Evolutionary conservation across 306 rosid species (phyloP).

Genomic region (Trifolium dubium): DNA sequence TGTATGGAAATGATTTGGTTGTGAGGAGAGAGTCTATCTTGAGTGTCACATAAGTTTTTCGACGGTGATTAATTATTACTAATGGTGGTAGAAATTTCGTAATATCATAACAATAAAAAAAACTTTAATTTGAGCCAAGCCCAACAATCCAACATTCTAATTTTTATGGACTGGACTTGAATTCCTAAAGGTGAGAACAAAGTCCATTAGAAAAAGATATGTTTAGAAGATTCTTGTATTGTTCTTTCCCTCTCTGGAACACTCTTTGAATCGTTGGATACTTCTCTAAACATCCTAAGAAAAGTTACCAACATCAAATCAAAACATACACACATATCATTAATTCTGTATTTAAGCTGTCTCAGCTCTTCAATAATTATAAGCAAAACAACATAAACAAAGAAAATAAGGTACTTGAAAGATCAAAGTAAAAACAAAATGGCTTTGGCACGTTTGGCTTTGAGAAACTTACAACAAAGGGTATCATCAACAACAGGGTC

Average conservation of each 20-base stretch:
- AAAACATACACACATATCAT: neutral
- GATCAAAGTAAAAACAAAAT: slow-evolving; percentile 34
- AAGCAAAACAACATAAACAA: neutral
- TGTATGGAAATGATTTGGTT: too few species aligned
- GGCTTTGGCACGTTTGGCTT: slow-evolving; percentile 77
- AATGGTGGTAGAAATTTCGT: too few species aligned
- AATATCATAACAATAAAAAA: too few species aligned
- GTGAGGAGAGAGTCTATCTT: too few species aligned
- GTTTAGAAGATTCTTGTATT: neutral
- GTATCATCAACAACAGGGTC: slow-evolving; percentile 35
- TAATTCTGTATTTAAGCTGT: slow-evolving; percentile 40
- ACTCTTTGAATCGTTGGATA: slow-evolving; percentile 41
- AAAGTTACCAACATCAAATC: neutral
- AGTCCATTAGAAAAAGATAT: neutral
- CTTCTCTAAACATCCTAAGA: slow-evolving; percentile 56
- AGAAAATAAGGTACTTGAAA: too few species aligned
- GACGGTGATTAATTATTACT: too few species aligned
- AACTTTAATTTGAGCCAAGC: neutral
- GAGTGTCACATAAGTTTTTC: too few species aligned
- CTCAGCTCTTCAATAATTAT: neutral
- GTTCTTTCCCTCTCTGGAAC: slow-evolving; percentile 42
- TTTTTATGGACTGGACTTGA: neutral
- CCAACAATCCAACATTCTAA: neutral
- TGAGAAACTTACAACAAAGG: slow-evolving; percentile 61
- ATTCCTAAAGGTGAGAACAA: neutral